Conservation (phyloP, 495 filamentous ascomycete genomes). For the Penicillium crystallinum region DNA sequence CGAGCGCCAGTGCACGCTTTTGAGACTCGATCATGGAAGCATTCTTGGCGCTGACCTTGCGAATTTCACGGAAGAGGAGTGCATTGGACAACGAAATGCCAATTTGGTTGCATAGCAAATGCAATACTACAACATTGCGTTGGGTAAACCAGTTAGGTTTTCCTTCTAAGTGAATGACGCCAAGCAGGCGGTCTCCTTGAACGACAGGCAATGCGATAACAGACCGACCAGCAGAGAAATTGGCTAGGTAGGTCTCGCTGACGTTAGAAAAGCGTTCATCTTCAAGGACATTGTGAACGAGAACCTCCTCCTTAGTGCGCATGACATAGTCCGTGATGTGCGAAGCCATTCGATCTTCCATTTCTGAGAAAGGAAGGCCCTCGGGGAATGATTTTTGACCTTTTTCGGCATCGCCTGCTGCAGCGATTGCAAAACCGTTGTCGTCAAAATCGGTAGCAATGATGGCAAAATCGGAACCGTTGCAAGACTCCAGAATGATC, state of each 20-base stretch:
- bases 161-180: constrained; percentile 81
- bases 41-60: constrained; percentile 75
- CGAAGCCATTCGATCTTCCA: constrained; percentile 64
- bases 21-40: constrained; percentile 84
- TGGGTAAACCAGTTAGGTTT: constrained; percentile 83
- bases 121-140: constrained; percentile 77
- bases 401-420: constrained; percentile 63
- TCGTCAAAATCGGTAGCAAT: constrained; percentile 73
- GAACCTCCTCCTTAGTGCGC: constrained; percentile 77
- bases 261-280: constrained; percentile 88
- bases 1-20: constrained; percentile 73
- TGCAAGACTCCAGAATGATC: constrained; percentile 82
- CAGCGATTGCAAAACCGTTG: constrained; percentile 68
- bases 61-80: constrained; percentile 72
- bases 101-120: constrained; percentile 83
- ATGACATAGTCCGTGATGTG: constrained; percentile 78
- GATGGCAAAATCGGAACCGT: constrained; percentile 71
- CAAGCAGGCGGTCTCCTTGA: constrained; percentile 71
- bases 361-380: constrained; percentile 58
- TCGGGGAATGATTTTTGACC: constrained; percentile 52
- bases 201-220: constrained; percentile 83
- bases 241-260: constrained; percentile 60
- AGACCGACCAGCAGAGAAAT: constrained; percentile 65
- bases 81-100: constrained; percentile 86
- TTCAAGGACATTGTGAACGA: constrained; percentile 73